Evolutionary conservation across 208 protist species (phyloP).

Genomic region (Strigomonas galati): DNA sequence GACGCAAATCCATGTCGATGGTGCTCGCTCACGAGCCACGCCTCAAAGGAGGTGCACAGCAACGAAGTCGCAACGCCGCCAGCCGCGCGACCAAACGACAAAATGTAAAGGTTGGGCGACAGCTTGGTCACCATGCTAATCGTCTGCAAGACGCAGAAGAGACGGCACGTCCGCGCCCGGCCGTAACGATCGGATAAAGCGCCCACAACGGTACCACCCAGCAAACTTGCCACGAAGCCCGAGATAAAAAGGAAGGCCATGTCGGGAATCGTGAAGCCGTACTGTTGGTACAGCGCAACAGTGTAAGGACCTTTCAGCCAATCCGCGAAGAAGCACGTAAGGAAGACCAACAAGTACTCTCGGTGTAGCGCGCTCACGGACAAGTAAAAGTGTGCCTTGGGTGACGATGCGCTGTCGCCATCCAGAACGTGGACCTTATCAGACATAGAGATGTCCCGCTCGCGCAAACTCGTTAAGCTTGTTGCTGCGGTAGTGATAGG

Average conservation of each 20-base stretch:
- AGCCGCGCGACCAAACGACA: conserved; percentile 74
- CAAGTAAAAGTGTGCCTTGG: no score
- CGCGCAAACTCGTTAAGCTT: no score
- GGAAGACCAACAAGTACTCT: conserved; percentile 28
- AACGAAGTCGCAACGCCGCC: conserved; percentile 83
- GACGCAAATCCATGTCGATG: conserved; percentile 17
- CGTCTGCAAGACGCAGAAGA: conserved; percentile 42
- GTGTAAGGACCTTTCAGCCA: conserved; percentile 79
- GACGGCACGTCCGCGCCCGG: conserved; percentile 24
- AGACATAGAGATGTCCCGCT: no score
- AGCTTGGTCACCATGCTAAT: conserved; percentile 34
- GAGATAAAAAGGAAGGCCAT: conserved; percentile 75
- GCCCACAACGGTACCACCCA: conserved; percentile 81
- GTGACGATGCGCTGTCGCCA: no score
- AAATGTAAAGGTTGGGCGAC: conserved; percentile 22
- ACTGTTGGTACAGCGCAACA: conserved; percentile 72
- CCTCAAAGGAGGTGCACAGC: conserved; percentile 87
- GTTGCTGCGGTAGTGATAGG: no score
- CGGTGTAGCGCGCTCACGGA: background rate
- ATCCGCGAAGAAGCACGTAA: conserved; percentile 27
- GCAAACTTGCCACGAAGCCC: conserved; percentile 61
- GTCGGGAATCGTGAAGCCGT: conserved; percentile 50
- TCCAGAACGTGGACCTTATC: no score
- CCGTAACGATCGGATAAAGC: conserved; percentile 45
- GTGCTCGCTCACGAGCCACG: conserved; percentile 90